Evolutionary conservation across 805 yeast species (phyloP), one percentile per base, ranked within the genome.

Genomic region (Barnettozyma sp.): DNA sequence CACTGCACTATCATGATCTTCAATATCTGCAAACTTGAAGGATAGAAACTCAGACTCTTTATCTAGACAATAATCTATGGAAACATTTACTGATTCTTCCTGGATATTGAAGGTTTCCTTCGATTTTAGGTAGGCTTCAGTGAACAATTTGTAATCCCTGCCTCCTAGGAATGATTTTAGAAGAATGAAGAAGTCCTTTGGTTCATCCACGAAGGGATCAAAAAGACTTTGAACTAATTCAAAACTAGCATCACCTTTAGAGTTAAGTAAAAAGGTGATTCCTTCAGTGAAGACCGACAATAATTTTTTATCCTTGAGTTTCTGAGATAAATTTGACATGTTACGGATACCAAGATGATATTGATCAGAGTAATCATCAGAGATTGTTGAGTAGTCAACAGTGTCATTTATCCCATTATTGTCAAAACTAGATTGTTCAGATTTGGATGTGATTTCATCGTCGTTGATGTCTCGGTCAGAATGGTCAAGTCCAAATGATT

Each of bases 61-160:
- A 5, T 36, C 39, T 8, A 42, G 21, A 22, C 45, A 41, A 14
- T 32, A 35, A 2, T 16, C 18, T 6, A 13, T 32, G 4, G 35
- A 36, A 5, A n/a, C 14, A 2, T n/a, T 5, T 16, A 26, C 20
- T 2, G 30, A 20, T 0, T 13, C n/a, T 6, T 19, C 35, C 12
- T 22, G 30, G 1, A 26, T 12, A 7, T 33, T 35, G 5, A 37
- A 22, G 17, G 27, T 23, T 22, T 38, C 34, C 4, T 16, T 11
- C 5, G 43, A 30, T 22, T 42, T 41, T 25, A 40, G 38, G 22
- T 34, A 40, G 15, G 42, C 46, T 7, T 34, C 37, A 5, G 22
- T 22, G 20, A 42, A 40, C 2, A 19, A 23, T 16, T 25, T 27
- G 14, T 33, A 42, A 5, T 24, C 33, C 7, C 32, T 19, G 17